A percentile compares a stretch with the other conserved stretches of the same genome.
phyloP scores from a whole-genome alignment of 129 eudicot genomes.

The Chrysanthemum seticuspe region DNA sequence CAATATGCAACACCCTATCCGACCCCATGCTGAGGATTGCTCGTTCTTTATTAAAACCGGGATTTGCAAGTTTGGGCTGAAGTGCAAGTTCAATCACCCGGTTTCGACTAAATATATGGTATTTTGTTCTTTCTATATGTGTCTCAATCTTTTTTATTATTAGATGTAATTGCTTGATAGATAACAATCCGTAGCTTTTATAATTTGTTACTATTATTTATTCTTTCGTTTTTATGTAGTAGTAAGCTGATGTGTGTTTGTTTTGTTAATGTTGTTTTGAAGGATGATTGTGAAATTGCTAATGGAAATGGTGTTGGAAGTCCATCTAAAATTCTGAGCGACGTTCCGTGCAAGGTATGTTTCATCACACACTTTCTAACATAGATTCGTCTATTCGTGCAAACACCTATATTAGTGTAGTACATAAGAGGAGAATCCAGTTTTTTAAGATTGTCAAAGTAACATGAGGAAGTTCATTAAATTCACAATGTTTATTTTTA shows the following conservation, averaged over 20 bases:
- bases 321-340: constrained; percentile 15
- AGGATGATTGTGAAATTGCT: constrained; percentile 26
- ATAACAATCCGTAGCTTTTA: not conserved
- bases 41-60: constrained; percentile 39
- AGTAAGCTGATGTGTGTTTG: constrained; percentile 14
- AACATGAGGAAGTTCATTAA: too few species aligned
- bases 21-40: constrained; percentile 49
- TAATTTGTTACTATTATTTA: not conserved
- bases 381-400: not conserved
- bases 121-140: not conserved
- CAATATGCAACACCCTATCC: constrained; percentile 16
- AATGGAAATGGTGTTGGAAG: constrained; percentile 25
- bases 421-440: too few species aligned
- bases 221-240: not conserved
- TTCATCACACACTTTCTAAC: not conserved
- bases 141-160: too few species aligned
- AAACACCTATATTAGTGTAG: too few species aligned
- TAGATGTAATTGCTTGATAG: not conserved
- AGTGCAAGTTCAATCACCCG: constrained; percentile 59
- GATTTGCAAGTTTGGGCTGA: constrained; percentile 46
- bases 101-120: constrained; percentile 30
- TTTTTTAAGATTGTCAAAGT: too few species aligned
- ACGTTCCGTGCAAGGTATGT: constrained; percentile 52
- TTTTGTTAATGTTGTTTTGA: constrained; percentile 9
- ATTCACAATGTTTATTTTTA: not conserved